These are phyloP conservation scores for Penicillium concentricum DNA, from an alignment of 2,329 filamentous ascomycete genomes.

Conservation along the genomic window DNA sequence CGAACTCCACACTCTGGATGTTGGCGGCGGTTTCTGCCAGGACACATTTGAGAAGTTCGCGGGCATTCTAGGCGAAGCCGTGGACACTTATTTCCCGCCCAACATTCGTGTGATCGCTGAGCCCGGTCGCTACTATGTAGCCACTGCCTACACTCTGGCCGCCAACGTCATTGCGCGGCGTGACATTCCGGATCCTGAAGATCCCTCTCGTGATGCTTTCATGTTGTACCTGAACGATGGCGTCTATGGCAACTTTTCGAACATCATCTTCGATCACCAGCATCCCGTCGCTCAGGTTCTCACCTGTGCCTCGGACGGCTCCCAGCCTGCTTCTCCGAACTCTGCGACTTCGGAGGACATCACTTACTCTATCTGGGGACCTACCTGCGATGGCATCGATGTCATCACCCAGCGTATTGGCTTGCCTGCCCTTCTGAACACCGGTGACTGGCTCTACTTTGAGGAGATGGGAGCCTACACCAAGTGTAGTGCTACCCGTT, in stretches of 20 bases:
- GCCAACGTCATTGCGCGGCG: conserved; percentile 95
- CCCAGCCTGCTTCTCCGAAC: conserved; percentile 55
- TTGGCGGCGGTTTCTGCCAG: conserved; percentile 87
- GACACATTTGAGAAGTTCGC: conserved; percentile 94
- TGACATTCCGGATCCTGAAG: conserved; percentile 70
- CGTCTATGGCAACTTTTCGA: conserved; percentile 96
- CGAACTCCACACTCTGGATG: conserved; percentile 81
- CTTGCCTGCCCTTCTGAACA: conserved; percentile 75
- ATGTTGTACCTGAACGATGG: conserved; percentile 99
- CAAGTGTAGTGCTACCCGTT: conserved; percentile 93
- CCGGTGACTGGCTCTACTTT: conserved; percentile 98
- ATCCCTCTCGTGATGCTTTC: conserved; percentile 58
- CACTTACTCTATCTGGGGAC: conserved; percentile 97
- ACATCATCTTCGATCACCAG: conserved; percentile 99
- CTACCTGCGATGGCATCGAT: conserved; percentile 97
- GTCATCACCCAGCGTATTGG: conserved; percentile 80
- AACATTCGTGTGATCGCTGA: conserved; percentile 87
- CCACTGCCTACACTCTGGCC: conserved; percentile 88
- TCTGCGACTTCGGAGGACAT: conserved; percentile 49
- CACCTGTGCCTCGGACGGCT: conserved; percentile 59
- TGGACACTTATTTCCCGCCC: conserved; percentile 86
- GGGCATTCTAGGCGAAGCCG: conserved; percentile 69
- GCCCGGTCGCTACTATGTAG: conserved; percentile 94
- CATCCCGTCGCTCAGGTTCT: conserved; percentile 82
- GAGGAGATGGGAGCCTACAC: conserved; percentile 99